These are phyloP conservation scores for Ascochyta koolunga DNA, from an alignment of 2,329 filamentous ascomycete genomes.

Conservation along the genomic window DNA sequence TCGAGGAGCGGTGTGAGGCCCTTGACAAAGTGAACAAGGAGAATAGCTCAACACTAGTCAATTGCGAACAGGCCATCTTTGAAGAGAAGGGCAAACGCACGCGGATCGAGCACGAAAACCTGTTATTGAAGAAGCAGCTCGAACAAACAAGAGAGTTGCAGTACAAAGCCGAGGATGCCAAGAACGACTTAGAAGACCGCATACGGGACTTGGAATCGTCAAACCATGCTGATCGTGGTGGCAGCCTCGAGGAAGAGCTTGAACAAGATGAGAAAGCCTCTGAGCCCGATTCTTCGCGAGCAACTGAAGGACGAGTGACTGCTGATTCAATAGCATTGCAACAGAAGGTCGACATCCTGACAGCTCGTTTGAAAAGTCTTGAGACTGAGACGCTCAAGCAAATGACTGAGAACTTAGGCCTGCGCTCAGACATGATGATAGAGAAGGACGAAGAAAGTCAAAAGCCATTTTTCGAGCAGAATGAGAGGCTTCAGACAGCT, in stretches of 20 bases:
- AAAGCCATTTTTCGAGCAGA: slow-evolving; percentile 48
- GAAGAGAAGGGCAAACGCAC: slow-evolving; percentile 57
- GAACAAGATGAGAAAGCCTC: slow-evolving; percentile 35
- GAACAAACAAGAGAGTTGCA: slow-evolving; percentile 56
- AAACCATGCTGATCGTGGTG: slow-evolving; percentile 32
- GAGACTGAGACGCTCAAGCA: slow-evolving; percentile 51
- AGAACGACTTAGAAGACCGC: slow-evolving; percentile 54
- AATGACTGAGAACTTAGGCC: slow-evolving; percentile 49
- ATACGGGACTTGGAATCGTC: slow-evolving; percentile 51
- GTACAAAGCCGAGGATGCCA: slow-evolving; percentile 55
- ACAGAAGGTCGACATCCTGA: slow-evolving; percentile 49
- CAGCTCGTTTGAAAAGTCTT: slow-evolving; percentile 43
- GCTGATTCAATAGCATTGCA: slow-evolving; percentile 47
- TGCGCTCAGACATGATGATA: slow-evolving; percentile 47
- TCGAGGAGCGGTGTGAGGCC: slow-evolving; percentile 52
- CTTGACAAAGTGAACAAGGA: slow-evolving; percentile 59
- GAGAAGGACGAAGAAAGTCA: slow-evolving; percentile 44
- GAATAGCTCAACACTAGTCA: slow-evolving; percentile 56
- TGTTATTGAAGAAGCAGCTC: slow-evolving; percentile 54
- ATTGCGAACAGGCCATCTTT: slow-evolving; percentile 59
- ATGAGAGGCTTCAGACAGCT: slow-evolving; percentile 44
- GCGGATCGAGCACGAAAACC: slow-evolving; percentile 56
- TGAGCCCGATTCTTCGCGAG: slow-evolving; percentile 31
- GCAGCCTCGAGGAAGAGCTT: slow-evolving; percentile 51
- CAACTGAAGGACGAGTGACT: slow-evolving; percentile 33